Evolutionary conservation across 306 rosid genomes (phyloP).

Genomic region (Dryas octopetala): DNA sequence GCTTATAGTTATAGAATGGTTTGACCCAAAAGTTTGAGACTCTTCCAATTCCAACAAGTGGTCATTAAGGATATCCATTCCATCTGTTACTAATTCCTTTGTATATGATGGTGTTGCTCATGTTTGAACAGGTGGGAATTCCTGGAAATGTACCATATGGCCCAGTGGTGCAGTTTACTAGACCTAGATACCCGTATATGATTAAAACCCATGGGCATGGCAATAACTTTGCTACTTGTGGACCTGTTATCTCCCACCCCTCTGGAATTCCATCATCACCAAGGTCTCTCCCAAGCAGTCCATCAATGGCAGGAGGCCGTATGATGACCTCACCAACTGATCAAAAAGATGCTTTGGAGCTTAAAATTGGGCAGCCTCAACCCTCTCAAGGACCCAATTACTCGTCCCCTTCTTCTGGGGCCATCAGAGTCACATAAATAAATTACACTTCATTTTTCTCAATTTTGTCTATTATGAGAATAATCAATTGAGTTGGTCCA

Average conservation of each 20-base stretch:
- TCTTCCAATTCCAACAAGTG: too few species aligned
- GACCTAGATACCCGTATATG: conserved; percentile 4
- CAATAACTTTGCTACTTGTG: conserved; percentile 2
- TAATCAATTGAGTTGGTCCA: conserved; percentile 1
- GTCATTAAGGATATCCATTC: too few species aligned
- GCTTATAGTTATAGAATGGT: too few species aligned
- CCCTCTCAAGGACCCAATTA: conserved; percentile 23
- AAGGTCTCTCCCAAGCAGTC: conserved; percentile 26
- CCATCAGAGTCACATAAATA: conserved; percentile 38
- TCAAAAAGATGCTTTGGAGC: conserved; percentile 36
- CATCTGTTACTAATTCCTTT: too few species aligned
- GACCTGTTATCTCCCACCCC: conserved; percentile 31
- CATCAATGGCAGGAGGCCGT: not conserved
- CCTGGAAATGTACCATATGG: conserved; percentile 13
- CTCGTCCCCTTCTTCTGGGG: conserved; percentile 32
- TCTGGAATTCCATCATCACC: conserved; percentile 50
- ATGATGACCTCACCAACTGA: not conserved
- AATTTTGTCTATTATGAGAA: conserved; percentile 9
- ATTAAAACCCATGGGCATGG: conserved; percentile 6
- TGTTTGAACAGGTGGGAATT: conserved; percentile 30
- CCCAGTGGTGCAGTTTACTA: conserved; percentile 19
- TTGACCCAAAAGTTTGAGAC: too few species aligned
- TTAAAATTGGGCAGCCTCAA: conserved; percentile 43
- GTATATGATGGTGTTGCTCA: not conserved
- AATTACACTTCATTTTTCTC: not conserved